These are phyloP conservation scores for Aspergillus floridensis DNA, from an alignment of 2,329 filamentous ascomycete species.

Conservation along the genomic window DNA sequence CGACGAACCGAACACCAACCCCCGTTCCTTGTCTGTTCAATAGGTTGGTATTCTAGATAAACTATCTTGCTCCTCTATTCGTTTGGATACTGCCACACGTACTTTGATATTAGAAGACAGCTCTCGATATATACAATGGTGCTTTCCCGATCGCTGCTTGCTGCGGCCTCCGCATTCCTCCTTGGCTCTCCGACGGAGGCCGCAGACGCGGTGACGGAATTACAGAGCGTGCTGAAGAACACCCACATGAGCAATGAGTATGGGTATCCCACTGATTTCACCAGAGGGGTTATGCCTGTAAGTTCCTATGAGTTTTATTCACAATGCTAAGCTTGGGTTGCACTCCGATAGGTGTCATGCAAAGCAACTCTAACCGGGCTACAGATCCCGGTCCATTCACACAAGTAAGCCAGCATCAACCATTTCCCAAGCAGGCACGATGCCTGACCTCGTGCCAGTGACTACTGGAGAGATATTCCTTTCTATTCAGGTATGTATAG, in stretches of 20 bases:
- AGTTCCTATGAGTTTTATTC: conserved; percentile 17
- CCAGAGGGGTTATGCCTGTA: conserved; percentile 58
- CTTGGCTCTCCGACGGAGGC: conserved; percentile 25
- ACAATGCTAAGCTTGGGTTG: background rate
- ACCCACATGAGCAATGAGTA: conserved; percentile 54
- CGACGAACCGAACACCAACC: background rate
- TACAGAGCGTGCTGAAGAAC: conserved; percentile 57
- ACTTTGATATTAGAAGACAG: too few relatives aligned
- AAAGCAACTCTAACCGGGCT: background rate
- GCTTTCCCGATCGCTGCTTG: conserved; percentile 14
- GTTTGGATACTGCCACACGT: too few relatives aligned
- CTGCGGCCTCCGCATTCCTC: conserved; percentile 22
- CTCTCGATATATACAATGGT: conserved; percentile 7
- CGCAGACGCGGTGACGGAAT: conserved; percentile 40
- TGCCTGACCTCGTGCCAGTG: conserved; percentile 43
- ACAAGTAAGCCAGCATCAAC: conserved; percentile 32
- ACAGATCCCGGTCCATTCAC: conserved; percentile 43
- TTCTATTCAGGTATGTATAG: conserved; percentile 41
- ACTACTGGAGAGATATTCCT: conserved; percentile 54
- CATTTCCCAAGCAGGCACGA: background rate
- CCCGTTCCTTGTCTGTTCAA: too few relatives aligned
- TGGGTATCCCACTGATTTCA: conserved; percentile 61
- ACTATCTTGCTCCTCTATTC: too few relatives aligned
- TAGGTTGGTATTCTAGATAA: background rate
- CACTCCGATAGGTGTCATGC: background rate